Conservation (phyloP, 1,284 basidiomycete genomes). For the Somion occarium region DNA sequence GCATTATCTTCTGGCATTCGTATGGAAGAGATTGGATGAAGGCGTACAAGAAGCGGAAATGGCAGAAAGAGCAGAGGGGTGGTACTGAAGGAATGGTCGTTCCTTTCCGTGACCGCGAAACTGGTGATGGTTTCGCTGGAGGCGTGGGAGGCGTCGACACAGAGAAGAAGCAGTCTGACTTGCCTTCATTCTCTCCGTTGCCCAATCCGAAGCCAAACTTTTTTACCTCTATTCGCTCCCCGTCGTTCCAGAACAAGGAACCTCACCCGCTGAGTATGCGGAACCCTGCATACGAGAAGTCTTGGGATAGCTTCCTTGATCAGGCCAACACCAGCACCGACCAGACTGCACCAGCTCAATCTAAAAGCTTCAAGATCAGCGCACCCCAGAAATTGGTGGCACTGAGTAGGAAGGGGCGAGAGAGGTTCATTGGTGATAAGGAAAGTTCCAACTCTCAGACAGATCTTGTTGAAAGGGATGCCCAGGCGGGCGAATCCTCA, state of each 20-base stretch:
- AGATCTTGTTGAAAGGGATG: neutral
- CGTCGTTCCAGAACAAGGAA: slow-evolving; percentile 24
- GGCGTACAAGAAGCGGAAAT: slow-evolving; percentile 42
- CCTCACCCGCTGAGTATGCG: slow-evolving; percentile 27
- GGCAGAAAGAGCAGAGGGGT: slow-evolving; percentile 45
- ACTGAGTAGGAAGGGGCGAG: slow-evolving; percentile 35
- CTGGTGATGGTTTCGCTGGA: neutral
- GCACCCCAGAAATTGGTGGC: slow-evolving; percentile 41
- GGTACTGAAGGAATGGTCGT: slow-evolving; percentile 40
- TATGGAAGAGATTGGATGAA: slow-evolving; percentile 46
- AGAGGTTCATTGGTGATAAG: slow-evolving; percentile 19
- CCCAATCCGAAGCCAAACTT: slow-evolving; percentile 37
- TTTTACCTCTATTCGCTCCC: slow-evolving; percentile 36
- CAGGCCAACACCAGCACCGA: slow-evolving; percentile 22
- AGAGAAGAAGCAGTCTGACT: slow-evolving; percentile 18
- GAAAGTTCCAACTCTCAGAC: slow-evolving; percentile 21
- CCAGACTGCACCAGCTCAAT: slow-evolving; percentile 10
- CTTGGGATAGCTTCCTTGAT: slow-evolving; percentile 49
- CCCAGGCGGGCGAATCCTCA: neutral
- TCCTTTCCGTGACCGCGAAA: slow-evolving; percentile 30
- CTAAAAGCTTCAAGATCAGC: slow-evolving; percentile 25
- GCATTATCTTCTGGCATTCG: slow-evolving; percentile 63
- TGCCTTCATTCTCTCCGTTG: slow-evolving; percentile 48
- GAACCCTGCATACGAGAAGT: slow-evolving; percentile 34
- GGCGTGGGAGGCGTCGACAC: slow-evolving; percentile 21